These are phyloP conservation scores for Ophiorrhiza pumila DNA, from an alignment of 257 asterid genomes.

Conservation along the genomic window DNA sequence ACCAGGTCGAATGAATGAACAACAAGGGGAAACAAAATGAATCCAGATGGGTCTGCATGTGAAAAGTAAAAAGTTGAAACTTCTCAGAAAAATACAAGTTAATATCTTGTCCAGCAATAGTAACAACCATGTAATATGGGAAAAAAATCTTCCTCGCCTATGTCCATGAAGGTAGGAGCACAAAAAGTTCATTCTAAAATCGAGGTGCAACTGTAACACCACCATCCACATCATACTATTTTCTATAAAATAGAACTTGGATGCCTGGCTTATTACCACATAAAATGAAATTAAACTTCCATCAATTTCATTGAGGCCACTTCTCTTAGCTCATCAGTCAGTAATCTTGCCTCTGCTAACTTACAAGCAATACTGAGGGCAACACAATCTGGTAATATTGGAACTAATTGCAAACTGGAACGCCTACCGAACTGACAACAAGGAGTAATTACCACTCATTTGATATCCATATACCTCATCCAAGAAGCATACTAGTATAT, in stretches of 20 bases:
- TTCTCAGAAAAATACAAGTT: conserved; percentile 3
- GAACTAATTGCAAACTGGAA: not conserved
- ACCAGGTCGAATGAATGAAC: conserved; percentile 97
- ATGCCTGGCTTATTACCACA: conserved; percentile 4
- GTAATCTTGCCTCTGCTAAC: not conserved
- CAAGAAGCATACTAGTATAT: not conserved
- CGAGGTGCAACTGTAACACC: not conserved
- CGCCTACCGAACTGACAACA: not conserved
- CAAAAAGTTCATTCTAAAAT: not conserved
- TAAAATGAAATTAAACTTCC: not conserved
- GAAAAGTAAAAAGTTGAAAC: conserved; percentile 11
- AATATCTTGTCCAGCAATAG: not conserved
- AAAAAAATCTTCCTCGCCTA: too few species aligned
- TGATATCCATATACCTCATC: not conserved
- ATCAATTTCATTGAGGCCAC: not conserved
- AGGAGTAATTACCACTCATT: not conserved
- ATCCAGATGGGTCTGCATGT: conserved; percentile 95
- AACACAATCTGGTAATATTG: not conserved
- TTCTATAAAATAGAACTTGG: not conserved
- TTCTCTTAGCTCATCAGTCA: not conserved
- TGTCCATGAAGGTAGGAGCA: not conserved
- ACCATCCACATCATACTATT: not conserved
- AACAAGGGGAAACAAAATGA: conserved; percentile 94
- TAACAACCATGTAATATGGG: not conserved
- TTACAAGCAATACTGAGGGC: not conserved